Evolutionary conservation across 2,329 filamentous ascomycete genomes (phyloP).

Genomic region (Colletotrichum destructivum): DNA sequence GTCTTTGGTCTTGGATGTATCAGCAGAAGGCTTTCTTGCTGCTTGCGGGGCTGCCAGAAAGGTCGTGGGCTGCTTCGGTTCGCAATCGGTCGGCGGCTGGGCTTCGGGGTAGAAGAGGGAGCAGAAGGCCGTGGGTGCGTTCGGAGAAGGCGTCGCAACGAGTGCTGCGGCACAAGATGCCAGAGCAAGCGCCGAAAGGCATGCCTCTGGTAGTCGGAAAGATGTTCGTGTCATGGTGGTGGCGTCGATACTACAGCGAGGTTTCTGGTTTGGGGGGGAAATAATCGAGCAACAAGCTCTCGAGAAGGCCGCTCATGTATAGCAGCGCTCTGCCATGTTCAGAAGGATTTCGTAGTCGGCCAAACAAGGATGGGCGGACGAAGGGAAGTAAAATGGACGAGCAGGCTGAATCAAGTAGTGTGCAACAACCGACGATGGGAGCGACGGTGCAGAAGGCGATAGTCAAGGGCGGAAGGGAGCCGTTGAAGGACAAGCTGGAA

Average conservation of each 20-base stretch:
- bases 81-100: conserved; percentile 36
- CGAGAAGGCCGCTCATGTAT: conserved; percentile 33
- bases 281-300: conserved; percentile 36
- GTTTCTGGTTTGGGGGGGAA: not conserved
- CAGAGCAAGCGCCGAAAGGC: conserved; percentile 30
- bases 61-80: conserved; percentile 22
- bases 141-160: conserved; percentile 19
- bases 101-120: conserved; percentile 41
- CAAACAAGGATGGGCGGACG: conserved; percentile 10
- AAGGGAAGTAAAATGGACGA: not conserved
- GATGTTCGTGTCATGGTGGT: conserved; percentile 26
- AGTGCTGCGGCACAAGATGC: conserved; percentile 13
- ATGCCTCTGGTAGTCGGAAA: conserved; percentile 2
- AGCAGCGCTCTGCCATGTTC: conserved; percentile 41
- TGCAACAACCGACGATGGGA: not conserved
- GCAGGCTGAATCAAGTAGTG: not conserved
- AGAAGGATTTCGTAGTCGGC: conserved; percentile 21
- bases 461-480: conserved; percentile 10
- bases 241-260: not conserved
- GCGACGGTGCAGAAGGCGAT: conserved; percentile 2
- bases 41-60: conserved; percentile 29
- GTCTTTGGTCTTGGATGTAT: conserved; percentile 36
- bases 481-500: not conserved
- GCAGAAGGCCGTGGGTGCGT: conserved; percentile 35
- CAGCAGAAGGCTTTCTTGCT: not conserved